phyloP scores from a whole-genome alignment of 2,329 filamentous ascomycete species.

The Trichoderma simmonsii region DNA sequence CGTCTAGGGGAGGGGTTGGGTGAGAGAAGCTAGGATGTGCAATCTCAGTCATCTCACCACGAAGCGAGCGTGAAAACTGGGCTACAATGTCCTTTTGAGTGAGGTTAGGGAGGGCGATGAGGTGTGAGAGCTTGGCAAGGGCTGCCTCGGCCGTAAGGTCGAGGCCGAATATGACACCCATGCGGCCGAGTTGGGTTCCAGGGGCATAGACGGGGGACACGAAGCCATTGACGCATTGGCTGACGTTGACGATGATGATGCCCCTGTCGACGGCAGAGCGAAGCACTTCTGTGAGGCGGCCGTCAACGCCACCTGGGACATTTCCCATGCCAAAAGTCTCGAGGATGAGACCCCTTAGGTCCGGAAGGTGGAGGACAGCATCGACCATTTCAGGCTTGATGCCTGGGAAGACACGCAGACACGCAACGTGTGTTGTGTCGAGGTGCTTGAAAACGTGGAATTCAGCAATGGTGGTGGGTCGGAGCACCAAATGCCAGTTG shows the following conservation, averaged over 20 bases:
- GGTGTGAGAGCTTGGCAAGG: slow-evolving; percentile 84
- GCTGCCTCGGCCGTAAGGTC: slow-evolving; percentile 89
- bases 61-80: slow-evolving; percentile 70
- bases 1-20: slow-evolving; percentile 54
- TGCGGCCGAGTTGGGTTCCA: slow-evolving; percentile 72
- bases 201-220: slow-evolving; percentile 77
- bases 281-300: slow-evolving; percentile 74
- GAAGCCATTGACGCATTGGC: slow-evolving; percentile 78
- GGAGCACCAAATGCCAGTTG: slow-evolving; percentile 72
- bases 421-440: slow-evolving; percentile 85
- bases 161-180: slow-evolving; percentile 84
- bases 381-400: slow-evolving; percentile 94
- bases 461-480: slow-evolving; percentile 69
- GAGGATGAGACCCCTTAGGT: slow-evolving; percentile 75
- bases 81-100: slow-evolving; percentile 62
- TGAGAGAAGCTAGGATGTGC: slow-evolving; percentile 72
- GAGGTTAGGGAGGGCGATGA: slow-evolving; percentile 67
- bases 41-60: slow-evolving; percentile 82
- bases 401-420: slow-evolving; percentile 84
- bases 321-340: slow-evolving; percentile 95
- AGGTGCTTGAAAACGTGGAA: slow-evolving; percentile 73
- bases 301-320: slow-evolving; percentile 77
- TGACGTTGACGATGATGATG: slow-evolving; percentile 85
- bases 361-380: slow-evolving; percentile 72
- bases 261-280: slow-evolving; percentile 73